These are phyloP conservation scores for Russula sp. DNA, from an alignment of 768 basidiomycete genomes.

Conservation along the genomic window DNA sequence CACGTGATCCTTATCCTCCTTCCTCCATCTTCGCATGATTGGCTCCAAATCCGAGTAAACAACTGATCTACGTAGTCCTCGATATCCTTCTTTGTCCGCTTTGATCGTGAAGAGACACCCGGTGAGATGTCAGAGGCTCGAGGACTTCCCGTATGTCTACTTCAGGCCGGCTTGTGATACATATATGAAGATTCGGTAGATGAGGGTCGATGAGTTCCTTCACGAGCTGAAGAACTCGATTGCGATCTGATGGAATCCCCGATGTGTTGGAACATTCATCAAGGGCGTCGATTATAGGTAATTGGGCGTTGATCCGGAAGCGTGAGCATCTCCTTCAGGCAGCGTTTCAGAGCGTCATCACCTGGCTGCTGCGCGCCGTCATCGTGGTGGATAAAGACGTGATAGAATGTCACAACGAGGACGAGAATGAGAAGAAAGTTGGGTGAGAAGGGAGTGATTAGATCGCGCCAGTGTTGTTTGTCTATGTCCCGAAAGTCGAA, in stretches of 20 bases:
- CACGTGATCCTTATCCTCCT: background rate
- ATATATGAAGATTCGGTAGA: constrained; percentile 3
- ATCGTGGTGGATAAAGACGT: background rate
- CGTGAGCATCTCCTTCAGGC: constrained; percentile 4
- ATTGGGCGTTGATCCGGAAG: background rate
- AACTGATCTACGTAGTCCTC: background rate
- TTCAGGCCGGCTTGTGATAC: constrained; percentile 5
- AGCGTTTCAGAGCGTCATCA: background rate
- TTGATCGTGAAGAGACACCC: background rate
- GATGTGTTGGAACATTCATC: background rate
- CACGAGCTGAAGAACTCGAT: background rate
- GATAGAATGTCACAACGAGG: constrained; percentile 1
- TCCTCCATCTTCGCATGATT: background rate
- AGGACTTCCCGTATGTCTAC: constrained; percentile 7
- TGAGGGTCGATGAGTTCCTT: background rate
- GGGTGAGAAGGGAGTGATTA: constrained; percentile 10
- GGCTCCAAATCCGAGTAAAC: background rate
- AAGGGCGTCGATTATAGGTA: constrained; percentile 3
- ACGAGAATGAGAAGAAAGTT: background rate
- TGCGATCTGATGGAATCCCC: background rate
- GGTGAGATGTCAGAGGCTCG: background rate
- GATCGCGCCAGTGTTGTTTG: background rate
- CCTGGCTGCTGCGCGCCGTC: background rate
- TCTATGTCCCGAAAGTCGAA: constrained; percentile 2
- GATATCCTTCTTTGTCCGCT: constrained; percentile 4